Conservation (phyloP, 331 rosid species). For the Telfairia occidentalis region DNA sequence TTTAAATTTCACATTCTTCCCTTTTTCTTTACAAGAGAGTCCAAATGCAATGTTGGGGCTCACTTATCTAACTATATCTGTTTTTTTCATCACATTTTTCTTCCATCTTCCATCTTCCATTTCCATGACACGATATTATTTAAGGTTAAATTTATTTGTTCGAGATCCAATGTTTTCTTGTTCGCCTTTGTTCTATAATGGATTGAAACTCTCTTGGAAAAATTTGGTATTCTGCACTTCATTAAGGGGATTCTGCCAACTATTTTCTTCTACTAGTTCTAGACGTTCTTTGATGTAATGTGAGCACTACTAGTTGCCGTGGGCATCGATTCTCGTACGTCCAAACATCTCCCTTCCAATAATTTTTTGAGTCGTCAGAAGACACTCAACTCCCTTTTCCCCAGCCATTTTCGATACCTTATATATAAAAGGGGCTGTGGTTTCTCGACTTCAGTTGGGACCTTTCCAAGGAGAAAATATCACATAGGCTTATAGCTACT, state of each 20-base stretch:
- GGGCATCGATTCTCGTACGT: not conserved
- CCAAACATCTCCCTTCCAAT: not conserved
- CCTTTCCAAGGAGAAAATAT: not conserved
- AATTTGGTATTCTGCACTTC: not conserved
- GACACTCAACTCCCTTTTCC: not conserved
- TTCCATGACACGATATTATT: not conserved
- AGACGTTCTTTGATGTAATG: not conserved
- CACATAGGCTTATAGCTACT: not conserved
- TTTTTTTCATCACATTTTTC: not conserved
- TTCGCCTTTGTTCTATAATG: not conserved
- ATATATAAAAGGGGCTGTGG: not conserved
- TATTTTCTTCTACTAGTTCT: not conserved
- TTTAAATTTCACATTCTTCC: not conserved
- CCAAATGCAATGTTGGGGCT: not conserved
- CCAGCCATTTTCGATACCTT: not conserved
- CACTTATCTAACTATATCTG: not conserved
- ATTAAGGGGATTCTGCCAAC: not conserved
- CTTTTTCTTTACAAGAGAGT: not conserved
- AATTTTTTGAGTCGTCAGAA: not conserved
- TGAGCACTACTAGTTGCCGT: not conserved
- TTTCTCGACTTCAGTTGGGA: not conserved
- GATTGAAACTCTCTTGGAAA: not conserved
- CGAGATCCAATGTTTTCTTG: not conserved
- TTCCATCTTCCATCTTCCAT: not conserved
- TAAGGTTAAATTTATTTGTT: not conserved